Percentiles rank a stretch among this genome's conserved stretches.
These are phyloP conservation scores for Sporothrix variecibatus DNA, from an alignment of 2,329 filamentous ascomycete species.

Conservation along the genomic window DNA sequence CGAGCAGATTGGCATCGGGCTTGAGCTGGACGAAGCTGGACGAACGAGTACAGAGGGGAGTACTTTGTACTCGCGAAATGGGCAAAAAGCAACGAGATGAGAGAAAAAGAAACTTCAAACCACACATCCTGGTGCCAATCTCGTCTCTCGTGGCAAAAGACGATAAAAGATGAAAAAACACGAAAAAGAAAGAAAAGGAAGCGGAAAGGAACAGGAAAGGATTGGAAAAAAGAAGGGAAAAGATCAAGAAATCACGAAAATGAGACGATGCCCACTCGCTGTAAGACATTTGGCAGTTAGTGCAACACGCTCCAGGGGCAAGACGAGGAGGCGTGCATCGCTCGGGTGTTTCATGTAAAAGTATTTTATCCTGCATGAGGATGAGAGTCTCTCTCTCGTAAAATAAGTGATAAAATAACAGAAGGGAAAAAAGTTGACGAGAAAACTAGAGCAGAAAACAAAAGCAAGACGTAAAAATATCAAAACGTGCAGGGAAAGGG, in stretches of 20 bases:
- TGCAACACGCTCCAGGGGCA: slow-evolving; percentile 8
- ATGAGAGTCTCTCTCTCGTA: neutral
- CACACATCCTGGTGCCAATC: neutral
- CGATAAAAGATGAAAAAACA: neutral
- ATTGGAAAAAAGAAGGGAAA: neutral
- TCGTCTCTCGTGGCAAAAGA: slow-evolving; percentile 14
- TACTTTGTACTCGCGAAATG: neutral
- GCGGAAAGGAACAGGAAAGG: neutral
- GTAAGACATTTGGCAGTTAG: slow-evolving; percentile 17
- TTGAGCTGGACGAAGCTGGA: neutral
- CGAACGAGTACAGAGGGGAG: no score
- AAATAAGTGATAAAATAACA: neutral
- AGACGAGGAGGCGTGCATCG: slow-evolving; percentile 1
- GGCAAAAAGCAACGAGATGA: neutral
- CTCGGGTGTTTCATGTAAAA: neutral
- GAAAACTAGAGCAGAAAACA: neutral
- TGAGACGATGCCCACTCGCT: neutral
- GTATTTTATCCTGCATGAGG: neutral
- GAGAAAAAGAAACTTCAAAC: neutral
- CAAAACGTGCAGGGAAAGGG: neutral
- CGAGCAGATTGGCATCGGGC: neutral
- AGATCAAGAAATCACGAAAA: neutral
- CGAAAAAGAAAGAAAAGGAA: neutral
- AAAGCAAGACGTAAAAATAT: neutral
- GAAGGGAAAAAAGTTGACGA: neutral